Conservation (phyloP, 805 yeast genomes). For the Kuraishia hungarica region DNA sequence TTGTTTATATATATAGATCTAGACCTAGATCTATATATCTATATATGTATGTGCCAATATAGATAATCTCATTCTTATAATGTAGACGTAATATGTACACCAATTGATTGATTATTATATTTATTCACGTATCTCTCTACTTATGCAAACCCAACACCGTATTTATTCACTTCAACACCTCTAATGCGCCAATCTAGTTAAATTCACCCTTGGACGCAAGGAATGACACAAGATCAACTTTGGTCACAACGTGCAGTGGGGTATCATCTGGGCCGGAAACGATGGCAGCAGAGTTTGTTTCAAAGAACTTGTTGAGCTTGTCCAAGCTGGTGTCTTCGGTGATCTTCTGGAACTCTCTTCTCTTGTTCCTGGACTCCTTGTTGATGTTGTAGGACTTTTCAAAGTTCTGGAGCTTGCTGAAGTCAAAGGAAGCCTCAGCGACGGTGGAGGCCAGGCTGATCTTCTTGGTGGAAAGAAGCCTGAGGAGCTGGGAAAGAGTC, state of each 20-base stretch:
- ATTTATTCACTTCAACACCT: neutral
- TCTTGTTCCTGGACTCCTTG: conserved; percentile 45
- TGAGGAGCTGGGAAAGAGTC: conserved; percentile 65
- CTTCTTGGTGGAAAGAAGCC: conserved; percentile 53
- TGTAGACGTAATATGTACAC: too few species aligned
- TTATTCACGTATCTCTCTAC: too few species aligned
- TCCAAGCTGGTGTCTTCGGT: conserved; percentile 56
- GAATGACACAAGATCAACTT: conserved; percentile 68
- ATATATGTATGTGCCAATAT: too few species aligned
- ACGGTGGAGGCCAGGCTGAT: conserved; percentile 49
- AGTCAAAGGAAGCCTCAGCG: conserved; percentile 57
- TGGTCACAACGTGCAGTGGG: conserved; percentile 80
- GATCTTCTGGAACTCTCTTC: conserved; percentile 60
- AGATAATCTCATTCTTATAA: too few species aligned
- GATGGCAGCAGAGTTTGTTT: conserved; percentile 76
- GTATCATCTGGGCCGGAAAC: conserved; percentile 63
- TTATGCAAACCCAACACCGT: neutral
- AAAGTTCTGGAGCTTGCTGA: conserved; percentile 60
- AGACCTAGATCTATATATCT: too few species aligned
- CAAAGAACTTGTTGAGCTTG: conserved; percentile 71
- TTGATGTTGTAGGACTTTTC: conserved; percentile 57
- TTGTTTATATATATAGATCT: too few species aligned
- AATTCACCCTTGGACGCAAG: conserved; percentile 21
- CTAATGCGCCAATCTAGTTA: neutral
- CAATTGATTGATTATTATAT: neutral